Conservation (phyloP, 345 rosid genomes). For the Melaleuca alternifolia region DNA sequence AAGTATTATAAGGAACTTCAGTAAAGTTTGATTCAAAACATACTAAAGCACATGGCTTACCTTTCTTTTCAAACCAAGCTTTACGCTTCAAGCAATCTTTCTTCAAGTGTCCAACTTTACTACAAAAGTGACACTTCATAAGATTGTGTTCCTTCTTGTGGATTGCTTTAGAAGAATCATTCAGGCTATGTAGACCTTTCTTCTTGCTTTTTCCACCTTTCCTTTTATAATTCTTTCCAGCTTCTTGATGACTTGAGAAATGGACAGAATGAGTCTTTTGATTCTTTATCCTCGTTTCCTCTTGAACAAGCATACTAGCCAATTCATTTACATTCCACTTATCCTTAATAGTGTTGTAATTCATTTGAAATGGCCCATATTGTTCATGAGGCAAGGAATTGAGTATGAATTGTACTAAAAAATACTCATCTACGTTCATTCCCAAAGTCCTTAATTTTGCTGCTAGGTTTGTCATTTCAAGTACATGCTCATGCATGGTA, state of each 20-base stretch:
- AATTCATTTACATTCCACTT: slow-evolving; percentile 15
- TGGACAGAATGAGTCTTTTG: not conserved
- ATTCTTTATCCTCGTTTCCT: not conserved
- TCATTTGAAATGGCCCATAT: slow-evolving; percentile 3
- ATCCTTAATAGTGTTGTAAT: slow-evolving; percentile 11
- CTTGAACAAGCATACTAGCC: not conserved
- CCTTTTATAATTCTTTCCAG: not conserved
- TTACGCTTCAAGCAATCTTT: not conserved
- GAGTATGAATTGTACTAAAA: not conserved
- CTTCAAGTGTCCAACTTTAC: not conserved
- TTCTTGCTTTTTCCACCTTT: not conserved
- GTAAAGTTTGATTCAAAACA: not conserved
- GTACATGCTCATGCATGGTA: not conserved
- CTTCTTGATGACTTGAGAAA: not conserved
- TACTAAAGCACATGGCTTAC: not conserved
- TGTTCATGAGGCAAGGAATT: not conserved
- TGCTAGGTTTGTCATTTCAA: not conserved
- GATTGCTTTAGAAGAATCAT: no score
- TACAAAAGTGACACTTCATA: not conserved
- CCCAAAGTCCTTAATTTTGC: not conserved
- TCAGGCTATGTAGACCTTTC: not conserved
- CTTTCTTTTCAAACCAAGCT: not conserved
- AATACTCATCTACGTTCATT: not conserved
- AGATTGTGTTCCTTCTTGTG: no score
- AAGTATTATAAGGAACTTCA: not conserved